Evolutionary conservation across 2,329 filamentous ascomycete genomes (phyloP), one percentile per base, ranked within the genome.

Genomic region (Gnomoniopsis smithogilvyi): DNA sequence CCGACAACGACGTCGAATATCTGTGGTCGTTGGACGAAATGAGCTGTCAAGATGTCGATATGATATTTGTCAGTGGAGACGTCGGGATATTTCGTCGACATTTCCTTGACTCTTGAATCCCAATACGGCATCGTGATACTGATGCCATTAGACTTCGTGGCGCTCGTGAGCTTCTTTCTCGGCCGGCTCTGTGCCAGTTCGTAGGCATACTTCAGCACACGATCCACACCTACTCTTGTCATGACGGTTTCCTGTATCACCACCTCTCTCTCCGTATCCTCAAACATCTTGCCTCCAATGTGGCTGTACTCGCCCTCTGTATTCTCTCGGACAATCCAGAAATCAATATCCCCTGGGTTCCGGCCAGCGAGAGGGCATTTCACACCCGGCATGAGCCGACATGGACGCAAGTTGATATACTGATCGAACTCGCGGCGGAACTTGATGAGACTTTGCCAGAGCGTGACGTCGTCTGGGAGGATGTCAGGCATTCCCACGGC

Each of bases 391-490:
- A 89, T 79, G 34, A 87, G 77, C 12, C 81, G 80, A 2, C 84
- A 87, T 0, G 86, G 88, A 0, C 87, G 80, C 0, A 90, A 79
- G 63, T 89, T 90, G 63, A 88, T 81, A 66, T 88, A 90, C 66
- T 89, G 86, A 62, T 89, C 86, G 49, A 90, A 78, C 41, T 84
- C 79, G 54, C 88, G 84, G 41, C 87, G 82, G 66, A 90, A 89
- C 19, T 85, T 85, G 8, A 90, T 75, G 48, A 88, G 82, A 34
- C 88, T 79, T 8, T 81, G 80, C 87, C 87, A 90, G 1, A 90
- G 80, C 0, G 83, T 84, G 59, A 89, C 81, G 62, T 89, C 82
- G 63, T 90, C 87, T 1, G 87, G 86, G 0, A 89, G 84, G 12
- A 69, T 64, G 50, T 74, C 71, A 0, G 77, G 76, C 71, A 78